Percentiles rank a stretch among this genome's conserved stretches.
Conservation (phyloP, 2,329 filamentous ascomycete species). For the Cryoendolithus antarcticus region DNA sequence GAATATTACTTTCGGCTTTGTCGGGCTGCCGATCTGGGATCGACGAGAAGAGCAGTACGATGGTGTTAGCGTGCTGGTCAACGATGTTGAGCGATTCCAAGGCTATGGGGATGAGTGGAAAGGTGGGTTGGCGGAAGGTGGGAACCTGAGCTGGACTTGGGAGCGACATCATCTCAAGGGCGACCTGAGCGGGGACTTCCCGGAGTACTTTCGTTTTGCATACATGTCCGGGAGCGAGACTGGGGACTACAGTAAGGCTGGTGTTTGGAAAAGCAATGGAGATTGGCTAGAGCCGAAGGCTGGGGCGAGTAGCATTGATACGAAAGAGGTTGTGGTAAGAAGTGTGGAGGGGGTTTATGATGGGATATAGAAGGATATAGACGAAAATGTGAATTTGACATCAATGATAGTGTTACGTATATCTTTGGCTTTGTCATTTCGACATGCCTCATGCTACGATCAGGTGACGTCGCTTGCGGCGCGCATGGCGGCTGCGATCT, state of each 20-base stretch:
- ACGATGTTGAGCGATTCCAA: slow-evolving; percentile 73
- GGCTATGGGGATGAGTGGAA: slow-evolving; percentile 50
- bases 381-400: too few species aligned
- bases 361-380: too few species aligned
- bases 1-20: slow-evolving; percentile 55
- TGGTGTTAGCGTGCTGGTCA: slow-evolving; percentile 68
- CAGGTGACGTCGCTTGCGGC: too few species aligned
- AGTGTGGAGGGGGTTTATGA: too few species aligned
- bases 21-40: slow-evolving; percentile 19
- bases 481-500: too few species aligned
- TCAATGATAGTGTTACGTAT: too few species aligned
- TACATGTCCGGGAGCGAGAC: slow-evolving; percentile 54
- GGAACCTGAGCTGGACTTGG: slow-evolving; percentile 21
- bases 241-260: slow-evolving; percentile 65
- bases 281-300: slow-evolving; percentile 38
- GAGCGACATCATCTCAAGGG: slow-evolving; percentile 18
- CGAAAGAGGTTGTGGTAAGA: too few species aligned
- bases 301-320: too few species aligned
- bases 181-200: slow-evolving; percentile 14
- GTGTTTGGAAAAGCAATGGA: slow-evolving; percentile 52
- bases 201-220: slow-evolving; percentile 68
- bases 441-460: too few species aligned
- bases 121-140: slow-evolving; percentile 4
- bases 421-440: too few species aligned
- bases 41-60: slow-evolving; percentile 45